phyloP scores from a whole-genome alignment of 2,329 filamentous ascomycete species.

The Nemania sp. region DNA sequence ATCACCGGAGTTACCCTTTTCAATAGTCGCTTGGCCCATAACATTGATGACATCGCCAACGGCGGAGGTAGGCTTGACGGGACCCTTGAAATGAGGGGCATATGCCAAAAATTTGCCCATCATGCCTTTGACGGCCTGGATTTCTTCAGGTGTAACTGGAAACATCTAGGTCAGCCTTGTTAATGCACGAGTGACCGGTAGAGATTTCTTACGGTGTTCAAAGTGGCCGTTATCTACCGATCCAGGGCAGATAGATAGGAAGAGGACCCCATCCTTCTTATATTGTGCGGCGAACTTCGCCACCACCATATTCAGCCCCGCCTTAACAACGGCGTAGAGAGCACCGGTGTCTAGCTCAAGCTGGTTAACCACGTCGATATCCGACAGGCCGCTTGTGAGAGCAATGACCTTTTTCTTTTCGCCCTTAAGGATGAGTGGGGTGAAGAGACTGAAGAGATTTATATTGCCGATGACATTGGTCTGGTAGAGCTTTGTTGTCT shows the following conservation, averaged over 20 bases:
- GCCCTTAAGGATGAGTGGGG: constrained; percentile 65
- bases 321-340: constrained; percentile 58
- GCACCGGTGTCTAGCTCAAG: constrained; percentile 38
- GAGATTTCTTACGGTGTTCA: neutral
- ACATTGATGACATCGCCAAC: too few relatives aligned
- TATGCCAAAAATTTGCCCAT: neutral
- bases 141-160: constrained; percentile 5
- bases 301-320: constrained; percentile 38
- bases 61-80: neutral
- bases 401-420: constrained; percentile 52
- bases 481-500: neutral
- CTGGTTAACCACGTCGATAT: constrained; percentile 59
- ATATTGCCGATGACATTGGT: constrained; percentile 65
- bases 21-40: too few relatives aligned
- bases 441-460: constrained; percentile 64
- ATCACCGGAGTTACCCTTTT: too few relatives aligned
- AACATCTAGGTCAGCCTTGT: too few relatives aligned
- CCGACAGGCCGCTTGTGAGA: constrained; percentile 62
- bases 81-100: constrained; percentile 3
- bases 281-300: constrained; percentile 27
- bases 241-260: constrained; percentile 21
- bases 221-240: neutral
- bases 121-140: neutral
- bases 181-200: too few relatives aligned
- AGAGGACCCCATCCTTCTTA: constrained; percentile 13